Evolutionary conservation across 2,329 filamentous ascomycete genomes (phyloP).

Genomic region (Ramichloridium luteum): DNA sequence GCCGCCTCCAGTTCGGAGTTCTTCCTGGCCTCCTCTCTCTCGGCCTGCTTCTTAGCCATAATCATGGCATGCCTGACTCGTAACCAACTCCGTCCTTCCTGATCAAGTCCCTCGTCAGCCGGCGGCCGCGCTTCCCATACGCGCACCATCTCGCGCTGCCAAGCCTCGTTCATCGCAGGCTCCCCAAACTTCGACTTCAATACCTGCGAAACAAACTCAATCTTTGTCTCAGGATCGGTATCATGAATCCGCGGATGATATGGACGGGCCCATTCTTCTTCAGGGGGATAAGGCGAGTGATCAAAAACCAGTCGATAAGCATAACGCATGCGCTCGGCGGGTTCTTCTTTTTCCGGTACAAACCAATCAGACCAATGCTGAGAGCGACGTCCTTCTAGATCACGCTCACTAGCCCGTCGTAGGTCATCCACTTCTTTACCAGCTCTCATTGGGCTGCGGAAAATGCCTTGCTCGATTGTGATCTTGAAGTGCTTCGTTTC

Average conservation of each 20-base stretch:
- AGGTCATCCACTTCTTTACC: neutral
- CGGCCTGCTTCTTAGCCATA: no score
- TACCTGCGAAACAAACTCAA: constrained; percentile 1
- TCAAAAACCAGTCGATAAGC: constrained; percentile 1
- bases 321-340: neutral
- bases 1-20: no score
- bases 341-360: neutral
- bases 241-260: neutral
- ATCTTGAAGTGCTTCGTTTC: constrained; percentile 1
- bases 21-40: no score
- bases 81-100: no score
- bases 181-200: constrained; percentile 1
- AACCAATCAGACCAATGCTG: neutral
- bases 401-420: neutral
- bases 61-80: no score
- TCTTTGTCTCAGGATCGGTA: neutral
- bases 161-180: constrained; percentile 1
- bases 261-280: neutral
- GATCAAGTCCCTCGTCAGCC: neutral
- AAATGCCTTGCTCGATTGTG: neutral
- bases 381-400: no score
- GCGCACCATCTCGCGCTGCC: neutral
- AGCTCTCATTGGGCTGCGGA: neutral
- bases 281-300: neutral
- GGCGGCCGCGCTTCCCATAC: neutral